Percentiles rank a stretch among this genome's conserved stretches.
These are phyloP conservation scores for Lotus japonicus DNA, from an alignment of 306 rosid genomes.

Conservation along the genomic window DNA sequence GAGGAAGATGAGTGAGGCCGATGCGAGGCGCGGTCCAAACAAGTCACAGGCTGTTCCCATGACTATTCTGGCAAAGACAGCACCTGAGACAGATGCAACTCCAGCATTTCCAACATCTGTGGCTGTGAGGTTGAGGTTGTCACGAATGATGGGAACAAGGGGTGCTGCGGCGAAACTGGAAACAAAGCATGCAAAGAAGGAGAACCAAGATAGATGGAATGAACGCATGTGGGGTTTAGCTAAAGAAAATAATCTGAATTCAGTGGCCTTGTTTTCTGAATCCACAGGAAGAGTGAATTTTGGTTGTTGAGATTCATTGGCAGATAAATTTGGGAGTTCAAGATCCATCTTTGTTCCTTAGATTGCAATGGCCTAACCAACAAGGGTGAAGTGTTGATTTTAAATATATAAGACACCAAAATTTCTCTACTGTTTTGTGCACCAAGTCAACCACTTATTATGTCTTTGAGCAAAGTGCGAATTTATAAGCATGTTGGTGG, in stretches of 20 bases:
- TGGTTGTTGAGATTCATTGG: slow-evolving; percentile 19
- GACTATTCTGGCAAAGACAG: slow-evolving; percentile 67
- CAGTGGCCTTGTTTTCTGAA: slow-evolving; percentile 76
- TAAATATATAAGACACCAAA: too few species aligned
- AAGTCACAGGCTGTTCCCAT: slow-evolving; percentile 92
- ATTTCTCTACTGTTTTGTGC: neutral
- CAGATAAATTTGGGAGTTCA: slow-evolving; percentile 28
- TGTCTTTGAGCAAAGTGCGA: slow-evolving; percentile 1
- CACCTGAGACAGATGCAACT: slow-evolving; percentile 79
- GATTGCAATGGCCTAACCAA: neutral
- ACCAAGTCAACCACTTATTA: slow-evolving; percentile 14
- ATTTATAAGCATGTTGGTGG: neutral
- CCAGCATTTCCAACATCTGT: slow-evolving; percentile 96
- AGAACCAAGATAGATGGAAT: slow-evolving; percentile 78
- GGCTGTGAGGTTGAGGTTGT: slow-evolving; percentile 79
- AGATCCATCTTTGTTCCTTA: slow-evolving; percentile 27
- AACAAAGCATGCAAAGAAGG: slow-evolving; percentile 75
- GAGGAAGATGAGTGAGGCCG: slow-evolving; percentile 53
- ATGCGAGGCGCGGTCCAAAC: slow-evolving; percentile 75
- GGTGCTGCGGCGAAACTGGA: slow-evolving; percentile 81
- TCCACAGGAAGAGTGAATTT: slow-evolving; percentile 64
- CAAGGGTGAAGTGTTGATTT: too few species aligned
- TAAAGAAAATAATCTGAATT: slow-evolving; percentile 51
- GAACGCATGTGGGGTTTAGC: slow-evolving; percentile 87
- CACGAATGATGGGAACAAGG: slow-evolving; percentile 69